Percentiles rank a stretch among this genome's conserved stretches.
These are phyloP conservation scores for Tulasnella sp. DNA, from an alignment of 768 basidiomycete genomes.

Conservation along the genomic window DNA sequence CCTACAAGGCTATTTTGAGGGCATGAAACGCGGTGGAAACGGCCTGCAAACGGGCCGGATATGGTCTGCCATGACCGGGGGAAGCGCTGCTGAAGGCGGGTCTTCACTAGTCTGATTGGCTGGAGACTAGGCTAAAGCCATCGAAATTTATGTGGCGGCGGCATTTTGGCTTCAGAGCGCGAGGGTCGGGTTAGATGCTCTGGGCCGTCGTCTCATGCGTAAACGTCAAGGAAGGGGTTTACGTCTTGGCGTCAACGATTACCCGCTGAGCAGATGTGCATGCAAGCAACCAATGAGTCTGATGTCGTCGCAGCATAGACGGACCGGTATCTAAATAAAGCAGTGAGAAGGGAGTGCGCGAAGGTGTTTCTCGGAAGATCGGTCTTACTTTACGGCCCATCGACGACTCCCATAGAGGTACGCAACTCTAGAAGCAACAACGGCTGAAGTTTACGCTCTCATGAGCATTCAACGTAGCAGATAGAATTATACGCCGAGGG, in stretches of 20 bases:
- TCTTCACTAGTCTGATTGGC: neutral
- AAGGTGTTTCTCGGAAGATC: neutral
- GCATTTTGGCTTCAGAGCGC: neutral
- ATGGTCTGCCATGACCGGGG: neutral
- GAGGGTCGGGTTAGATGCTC: too few relatives aligned
- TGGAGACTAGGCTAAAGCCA: too few relatives aligned
- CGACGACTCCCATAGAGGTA: neutral
- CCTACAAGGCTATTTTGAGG: neutral
- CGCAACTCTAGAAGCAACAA: neutral
- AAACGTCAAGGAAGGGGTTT: neutral
- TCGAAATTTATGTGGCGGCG: too few relatives aligned
- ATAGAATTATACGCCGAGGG: neutral
- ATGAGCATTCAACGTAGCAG: neutral
- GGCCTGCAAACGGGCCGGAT: neutral
- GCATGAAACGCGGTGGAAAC: neutral
- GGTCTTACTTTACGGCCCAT: neutral
- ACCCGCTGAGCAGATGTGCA: neutral
- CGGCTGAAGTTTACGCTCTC: neutral
- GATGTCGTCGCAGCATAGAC: neutral
- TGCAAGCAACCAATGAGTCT: neutral
- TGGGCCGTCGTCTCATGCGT: neutral
- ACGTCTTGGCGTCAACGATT: neutral
- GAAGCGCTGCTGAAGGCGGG: neutral
- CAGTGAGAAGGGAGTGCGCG: neutral
- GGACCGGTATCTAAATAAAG: constrained; percentile 2